These are phyloP conservation scores for Aeschynomene evenia DNA, from an alignment of 306 rosid genomes.

Conservation along the genomic window DNA sequence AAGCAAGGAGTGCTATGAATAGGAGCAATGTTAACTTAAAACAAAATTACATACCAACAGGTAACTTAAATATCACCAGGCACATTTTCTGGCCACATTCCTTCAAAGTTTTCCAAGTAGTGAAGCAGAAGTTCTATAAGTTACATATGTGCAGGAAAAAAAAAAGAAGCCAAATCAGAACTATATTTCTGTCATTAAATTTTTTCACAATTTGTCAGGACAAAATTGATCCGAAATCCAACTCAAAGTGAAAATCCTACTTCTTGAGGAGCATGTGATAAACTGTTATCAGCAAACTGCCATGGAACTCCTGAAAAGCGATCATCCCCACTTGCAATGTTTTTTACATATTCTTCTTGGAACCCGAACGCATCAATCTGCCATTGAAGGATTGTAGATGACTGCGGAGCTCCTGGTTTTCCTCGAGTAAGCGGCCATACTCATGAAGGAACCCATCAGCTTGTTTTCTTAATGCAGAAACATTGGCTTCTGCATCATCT, in stretches of 20 bases:
- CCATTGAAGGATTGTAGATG: conserved; percentile 60
- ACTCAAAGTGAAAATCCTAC: conserved; percentile 40
- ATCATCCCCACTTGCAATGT: conserved; percentile 26
- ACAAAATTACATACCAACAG: not conserved
- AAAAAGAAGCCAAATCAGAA: conserved; percentile 31
- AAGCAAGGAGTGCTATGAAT: not conserved
- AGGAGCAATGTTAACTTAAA: conserved; percentile 7
- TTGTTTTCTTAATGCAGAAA: conserved; percentile 79
- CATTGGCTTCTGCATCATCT: conserved; percentile 63
- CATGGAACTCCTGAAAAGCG: conserved; percentile 36
- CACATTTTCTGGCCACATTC: conserved; percentile 27
- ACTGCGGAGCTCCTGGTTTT: conserved; percentile 72
- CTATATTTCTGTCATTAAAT: conserved; percentile 37
- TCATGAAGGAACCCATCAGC: conserved; percentile 94
- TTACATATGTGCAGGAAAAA: conserved; percentile 28
- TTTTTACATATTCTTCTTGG: conserved; percentile 73
- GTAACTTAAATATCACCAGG: conserved; percentile 6
- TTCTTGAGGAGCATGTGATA: conserved; percentile 31
- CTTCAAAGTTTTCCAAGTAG: conserved; percentile 1
- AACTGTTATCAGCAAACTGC: conserved; percentile 38
- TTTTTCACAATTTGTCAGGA: conserved; percentile 36
- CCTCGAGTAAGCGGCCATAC: conserved; percentile 88
- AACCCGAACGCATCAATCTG: conserved; percentile 52
- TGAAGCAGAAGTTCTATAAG: conserved; percentile 22
- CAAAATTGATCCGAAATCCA: conserved; percentile 50